Evolutionary conservation across 2,329 filamentous ascomycete genomes (phyloP), one percentile per base, ranked within the genome.

Genomic region (Diaporthe longicolla): DNA sequence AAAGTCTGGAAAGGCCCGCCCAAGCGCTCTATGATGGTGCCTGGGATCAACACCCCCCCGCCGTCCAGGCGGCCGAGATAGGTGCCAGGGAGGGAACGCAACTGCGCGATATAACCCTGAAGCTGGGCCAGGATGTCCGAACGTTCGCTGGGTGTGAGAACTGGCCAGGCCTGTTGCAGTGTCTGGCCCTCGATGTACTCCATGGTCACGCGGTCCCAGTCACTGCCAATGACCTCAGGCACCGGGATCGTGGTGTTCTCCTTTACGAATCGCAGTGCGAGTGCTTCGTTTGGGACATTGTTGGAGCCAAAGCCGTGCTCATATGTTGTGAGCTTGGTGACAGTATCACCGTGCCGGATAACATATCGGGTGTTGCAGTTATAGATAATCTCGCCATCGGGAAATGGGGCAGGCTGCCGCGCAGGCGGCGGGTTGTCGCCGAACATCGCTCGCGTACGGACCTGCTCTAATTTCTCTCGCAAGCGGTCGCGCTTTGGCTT

Each of bases 211-310:
- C 59, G 59, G 59, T 50, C 59, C 59, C 59, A 50, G 65, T 69
- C 48, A 37, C 32, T 40, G 13, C 68, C 48, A 11, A 43, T 45
- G 3, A 71, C 52, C 48, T 43, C 32, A 5, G 68, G 68, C n/a
- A 71, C 68, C 10, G 52, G 68, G 15, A 71, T 71, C 13, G 52
- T 59, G 40, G 69, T 61, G 21, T 71, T 17, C 13, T 26, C 69
- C 9, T 26, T 58, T 5, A 61, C 21, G 17, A 50, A 63, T 13
- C 69, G 69, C 26, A 71, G 24, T 32, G 55, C 55, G n/a, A 58
- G 9, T 35, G 57, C 69, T 37, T 61, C 55, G 29, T 55, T 50
- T 32, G 69, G 69, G 1, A 7, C 21, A 10, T 48, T 5, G 29
- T 52, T 66, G 0, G 8, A 3, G 45, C 43, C 61, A n/a, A 66